Conservation (phyloP, 768 basidiomycete species). For the Solioccasus polychromus region DNA sequence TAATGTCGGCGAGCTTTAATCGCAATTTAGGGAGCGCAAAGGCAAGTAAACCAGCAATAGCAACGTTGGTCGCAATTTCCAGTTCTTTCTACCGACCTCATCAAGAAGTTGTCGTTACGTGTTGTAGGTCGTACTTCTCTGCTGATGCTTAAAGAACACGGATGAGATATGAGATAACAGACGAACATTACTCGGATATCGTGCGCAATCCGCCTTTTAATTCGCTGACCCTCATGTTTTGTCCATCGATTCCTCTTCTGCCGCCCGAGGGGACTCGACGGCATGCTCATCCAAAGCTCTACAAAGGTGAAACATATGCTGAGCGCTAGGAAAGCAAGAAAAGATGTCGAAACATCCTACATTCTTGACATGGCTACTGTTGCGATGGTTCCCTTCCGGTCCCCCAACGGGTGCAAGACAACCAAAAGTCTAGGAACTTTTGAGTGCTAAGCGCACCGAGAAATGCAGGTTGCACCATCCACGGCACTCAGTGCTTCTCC, state of each 20-base stretch:
- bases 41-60: slow-evolving; percentile 16
- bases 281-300: slow-evolving; percentile 15
- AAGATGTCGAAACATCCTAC: background rate
- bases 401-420: slow-evolving; percentile 14
- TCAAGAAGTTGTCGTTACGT: background rate
- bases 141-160: slow-evolving; percentile 10
- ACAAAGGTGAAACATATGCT: slow-evolving; percentile 7
- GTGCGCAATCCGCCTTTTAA: slow-evolving; percentile 6
- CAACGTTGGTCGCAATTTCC: slow-evolving; percentile 13
- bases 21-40: slow-evolving; percentile 9
- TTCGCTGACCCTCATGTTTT: slow-evolving; percentile 3
- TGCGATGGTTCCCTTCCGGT: slow-evolving; percentile 5
- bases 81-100: slow-evolving; percentile 12
- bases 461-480: slow-evolving; percentile 8
- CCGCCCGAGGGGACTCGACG: slow-evolving; percentile 7
- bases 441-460: too few species aligned
- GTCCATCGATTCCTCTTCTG: slow-evolving; percentile 7
- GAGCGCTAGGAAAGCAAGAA: background rate
- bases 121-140: slow-evolving; percentile 9
- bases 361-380: slow-evolving; percentile 17
- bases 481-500: slow-evolving; percentile 16
- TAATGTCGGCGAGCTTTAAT: slow-evolving; percentile 3
- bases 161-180: background rate
- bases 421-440: too few species aligned
- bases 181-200: slow-evolving; percentile 1